Base-by-base conservation (phyloP, 208 protist species). In the Trypanosoma platydactyli region DNA sequence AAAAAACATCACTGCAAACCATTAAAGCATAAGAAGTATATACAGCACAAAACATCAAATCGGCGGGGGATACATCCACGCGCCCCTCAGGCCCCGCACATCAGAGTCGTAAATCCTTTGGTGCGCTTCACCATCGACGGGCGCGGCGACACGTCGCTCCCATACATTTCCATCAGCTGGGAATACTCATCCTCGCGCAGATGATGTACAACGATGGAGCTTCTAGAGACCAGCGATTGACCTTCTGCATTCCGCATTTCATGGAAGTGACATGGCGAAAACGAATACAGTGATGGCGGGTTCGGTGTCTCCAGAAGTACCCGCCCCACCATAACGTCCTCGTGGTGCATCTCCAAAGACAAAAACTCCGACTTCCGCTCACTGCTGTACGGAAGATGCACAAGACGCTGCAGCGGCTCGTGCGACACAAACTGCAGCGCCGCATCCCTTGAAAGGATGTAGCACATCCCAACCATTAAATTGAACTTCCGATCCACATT, bases 241-340 rank as follows among this genome's bases (percentile, higher is more conserved):
- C 45, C 33, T 18, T 11, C 6, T 7, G 5, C n/a, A 44, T 40
- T 59, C 3, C 30, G 11, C 7, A 44, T 38, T 38, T 38, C 33
- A 9, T 38, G 33, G 33, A 38, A 38, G 3, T 38, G 33, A 38
- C 33, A 38, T 9, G 3, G 33, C 33, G 33, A 3, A 38, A 38
- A 3, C 9, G 3, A 3, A 9, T 11, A 3, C 33, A 38, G 5
- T 3, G 33, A 38, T 11, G 33, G 33, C 33, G 33, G 33, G 9
- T 38, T 38, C 5, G 33, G 33, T 9, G 33, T 38, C 33, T 38
- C 33, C 5, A 38, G 33, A 38, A 67, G 40, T 12, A 67, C 27
- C n/a, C 16, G 46, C 4, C 62, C 62, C 46, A 67, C 62, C 62
- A 67, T 67, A 5, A 58, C 22, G 27, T 67, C 62, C 25, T 67